Base-by-base conservation (phyloP, 768 basidiomycete genomes). In the Calocybe indica region DNA sequence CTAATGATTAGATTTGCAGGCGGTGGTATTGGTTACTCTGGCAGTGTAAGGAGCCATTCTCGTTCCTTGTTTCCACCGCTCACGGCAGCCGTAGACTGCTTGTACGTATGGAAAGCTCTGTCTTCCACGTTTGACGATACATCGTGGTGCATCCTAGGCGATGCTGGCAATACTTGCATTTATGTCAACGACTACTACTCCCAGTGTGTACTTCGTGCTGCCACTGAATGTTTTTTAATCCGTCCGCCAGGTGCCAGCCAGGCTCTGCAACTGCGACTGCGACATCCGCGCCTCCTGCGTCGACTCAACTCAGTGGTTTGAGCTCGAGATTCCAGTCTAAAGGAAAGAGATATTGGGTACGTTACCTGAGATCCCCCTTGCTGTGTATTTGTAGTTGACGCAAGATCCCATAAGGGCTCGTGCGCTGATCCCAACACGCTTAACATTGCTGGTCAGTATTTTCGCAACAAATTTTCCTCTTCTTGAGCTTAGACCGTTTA, bases 101-200 rank as follows among this genome's bases (percentile, higher is more conserved):
- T 41, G 40, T 41, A 12, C 22, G 40, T 7, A 41, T 15, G 10
- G 15, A 37, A 22, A 22, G 22, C 22, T 2, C 22, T 22, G 22
- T 4, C 22, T 22, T 37, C 36, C 2, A 12, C 4, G 13, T 42
- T 31, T 42, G 32, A 40, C 6, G 13, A 41, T 10, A 22, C 22
- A 22, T 22, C 22, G 22, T 22, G 22, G 9, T 14, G 8, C 31
- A 22, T 9, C 22, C 1, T 14, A 65, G 64, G 65, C 44, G 62
- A 55, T 35, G 40, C 59, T 8, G 65, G 65, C 43, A 55, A 55
- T 28, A 54, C 55, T 13, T 68, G 64, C 45, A 45, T 55, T n/a
- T 54, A 58, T 33, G 30, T 53, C 38, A 66, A 66, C 43, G 55
- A 61, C 11, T 68, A 49, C 28, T 68, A 65, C 47, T 64, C 58